These are phyloP conservation scores for Beauveria asiatica DNA, from an alignment of 2,329 filamentous ascomycete genomes.

Conservation along the genomic window DNA sequence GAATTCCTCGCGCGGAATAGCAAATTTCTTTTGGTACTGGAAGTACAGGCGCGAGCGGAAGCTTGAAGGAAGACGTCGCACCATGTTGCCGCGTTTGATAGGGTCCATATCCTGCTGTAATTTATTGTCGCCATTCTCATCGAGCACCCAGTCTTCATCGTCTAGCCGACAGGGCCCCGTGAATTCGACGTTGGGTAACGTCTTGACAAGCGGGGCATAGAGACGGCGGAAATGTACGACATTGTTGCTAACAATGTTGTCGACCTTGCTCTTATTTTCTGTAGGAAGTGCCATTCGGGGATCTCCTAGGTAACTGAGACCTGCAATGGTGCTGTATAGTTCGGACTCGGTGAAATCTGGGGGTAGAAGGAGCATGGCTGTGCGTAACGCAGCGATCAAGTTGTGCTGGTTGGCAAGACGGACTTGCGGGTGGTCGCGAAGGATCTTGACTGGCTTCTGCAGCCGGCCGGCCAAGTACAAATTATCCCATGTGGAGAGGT, in stretches of 20 bases:
- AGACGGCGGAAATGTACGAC: constrained; percentile 84
- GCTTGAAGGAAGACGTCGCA: constrained; percentile 74
- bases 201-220: constrained; percentile 82
- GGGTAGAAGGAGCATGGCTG: constrained; percentile 78
- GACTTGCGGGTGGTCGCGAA: constrained; percentile 86
- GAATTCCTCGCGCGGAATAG: constrained; percentile 77
- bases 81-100: constrained; percentile 87
- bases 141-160: constrained; percentile 32
- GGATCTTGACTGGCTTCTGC: constrained; percentile 96
- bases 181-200: constrained; percentile 81
- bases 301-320: constrained; percentile 89
- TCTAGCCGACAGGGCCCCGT: constrained; percentile 41
- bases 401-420: constrained; percentile 95
- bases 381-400: constrained; percentile 81
- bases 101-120: constrained; percentile 91
- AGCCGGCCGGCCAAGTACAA: constrained; percentile 92
- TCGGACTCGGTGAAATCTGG: constrained; percentile 77
- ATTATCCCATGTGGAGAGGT: constrained; percentile 86
- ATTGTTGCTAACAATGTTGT: constrained; percentile 89
- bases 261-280: constrained; percentile 86
- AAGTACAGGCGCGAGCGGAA: constrained; percentile 92
- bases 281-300: constrained; percentile 88
- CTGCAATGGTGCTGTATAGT: constrained; percentile 83
- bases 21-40: constrained; percentile 84
- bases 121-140: constrained; percentile 49